phyloP scores from a whole-genome alignment of 2,329 filamentous ascomycete species.

The Fusarium sp. region DNA sequence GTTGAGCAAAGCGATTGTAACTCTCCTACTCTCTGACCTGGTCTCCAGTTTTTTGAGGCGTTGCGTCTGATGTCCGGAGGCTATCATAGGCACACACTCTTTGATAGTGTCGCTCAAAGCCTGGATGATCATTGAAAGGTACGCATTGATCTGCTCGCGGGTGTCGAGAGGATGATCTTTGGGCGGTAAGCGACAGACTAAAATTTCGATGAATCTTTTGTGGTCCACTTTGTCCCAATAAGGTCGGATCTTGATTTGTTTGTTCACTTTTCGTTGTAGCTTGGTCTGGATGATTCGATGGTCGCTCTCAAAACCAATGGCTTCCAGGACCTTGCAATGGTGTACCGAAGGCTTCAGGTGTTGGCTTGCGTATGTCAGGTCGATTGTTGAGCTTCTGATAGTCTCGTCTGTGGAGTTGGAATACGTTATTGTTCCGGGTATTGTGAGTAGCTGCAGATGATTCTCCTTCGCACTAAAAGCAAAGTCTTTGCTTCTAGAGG shows the following conservation, averaged over 20 bases:
- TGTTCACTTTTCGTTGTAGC: background rate
- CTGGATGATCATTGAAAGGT: background rate
- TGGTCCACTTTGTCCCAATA: background rate
- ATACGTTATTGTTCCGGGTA: background rate
- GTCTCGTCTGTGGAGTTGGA: slow-evolving; percentile 9
- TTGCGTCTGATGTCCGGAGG: background rate
- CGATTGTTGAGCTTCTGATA: slow-evolving; percentile 1
- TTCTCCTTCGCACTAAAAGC: background rate
- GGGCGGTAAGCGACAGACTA: background rate
- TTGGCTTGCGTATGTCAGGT: slow-evolving; percentile 5
- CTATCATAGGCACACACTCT: background rate
- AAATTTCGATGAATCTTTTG: background rate
- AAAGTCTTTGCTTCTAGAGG: background rate
- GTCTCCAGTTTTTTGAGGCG: background rate
- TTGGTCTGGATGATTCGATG: slow-evolving; percentile 4
- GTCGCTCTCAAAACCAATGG: slow-evolving; percentile 1
- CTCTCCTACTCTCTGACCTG: background rate
- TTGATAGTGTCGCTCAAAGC: background rate
- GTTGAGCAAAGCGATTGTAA: background rate
- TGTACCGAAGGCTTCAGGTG: background rate
- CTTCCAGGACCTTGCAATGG: background rate
- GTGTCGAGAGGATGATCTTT: background rate
- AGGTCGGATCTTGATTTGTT: background rate
- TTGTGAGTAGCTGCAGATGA: too few relatives aligned
- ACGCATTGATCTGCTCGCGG: background rate